A percentile compares a stretch with the other conserved stretches of the same genome.
phyloP scores from a whole-genome alignment of 371 early-diverging fungal species.

The Circinella minor region DNA sequence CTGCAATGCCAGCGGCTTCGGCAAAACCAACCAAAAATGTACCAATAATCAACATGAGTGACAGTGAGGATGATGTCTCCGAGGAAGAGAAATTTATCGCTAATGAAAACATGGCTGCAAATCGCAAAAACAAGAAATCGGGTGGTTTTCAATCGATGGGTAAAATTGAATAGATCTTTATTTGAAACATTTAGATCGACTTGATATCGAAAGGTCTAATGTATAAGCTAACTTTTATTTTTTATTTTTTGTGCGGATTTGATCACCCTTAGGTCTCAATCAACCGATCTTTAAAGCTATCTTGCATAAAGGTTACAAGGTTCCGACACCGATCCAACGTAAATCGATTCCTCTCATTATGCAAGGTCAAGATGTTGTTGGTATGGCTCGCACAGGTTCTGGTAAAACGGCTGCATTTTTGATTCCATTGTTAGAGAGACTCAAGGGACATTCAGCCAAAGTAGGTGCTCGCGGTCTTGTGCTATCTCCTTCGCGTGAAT shows the following conservation, averaged over 20 bases:
- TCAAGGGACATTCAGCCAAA: conserved; percentile 88
- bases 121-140: conserved; percentile 90
- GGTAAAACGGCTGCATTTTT: conserved; percentile 99
- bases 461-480: conserved; percentile 89
- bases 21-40: conserved; percentile 2
- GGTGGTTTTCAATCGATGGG: conserved; percentile 99
- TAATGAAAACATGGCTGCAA: conserved; percentile 61
- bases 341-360: conserved; percentile 93
- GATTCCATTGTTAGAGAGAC: conserved; percentile 91
- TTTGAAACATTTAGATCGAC: no score
- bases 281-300: conserved; percentile 85
- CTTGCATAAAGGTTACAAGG: conserved; percentile 90
- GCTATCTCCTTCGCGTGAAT: conserved; percentile 93
- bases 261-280: conserved; percentile 61
- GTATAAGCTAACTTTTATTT: no score
- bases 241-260: not conserved
- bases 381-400: conserved; percentile 98
- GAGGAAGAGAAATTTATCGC: conserved; percentile 58
- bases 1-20: conserved; percentile 9
- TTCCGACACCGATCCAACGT: conserved; percentile 99
- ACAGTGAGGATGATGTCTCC: conserved; percentile 39
- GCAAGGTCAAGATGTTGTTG: conserved; percentile 93
- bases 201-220: no score
- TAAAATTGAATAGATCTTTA: conserved; percentile 25
- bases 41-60: conserved; percentile 13